Evolutionary conservation across 75 land plant genomes (phyloP).

Genomic region (Selaginella tamariscina): DNA sequence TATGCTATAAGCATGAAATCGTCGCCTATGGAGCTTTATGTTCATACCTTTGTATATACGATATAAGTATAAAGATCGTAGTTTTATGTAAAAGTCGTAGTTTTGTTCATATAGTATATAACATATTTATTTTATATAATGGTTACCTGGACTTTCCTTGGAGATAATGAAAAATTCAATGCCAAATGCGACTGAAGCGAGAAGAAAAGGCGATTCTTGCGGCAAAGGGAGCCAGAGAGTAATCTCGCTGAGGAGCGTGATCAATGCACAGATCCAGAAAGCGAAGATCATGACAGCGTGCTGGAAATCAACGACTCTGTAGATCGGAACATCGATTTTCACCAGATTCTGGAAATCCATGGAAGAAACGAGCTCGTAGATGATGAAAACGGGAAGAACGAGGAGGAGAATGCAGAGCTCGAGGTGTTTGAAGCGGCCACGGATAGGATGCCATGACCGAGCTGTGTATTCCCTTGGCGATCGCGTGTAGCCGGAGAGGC

Average conservation of each 20-base stretch:
- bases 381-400: slow-evolving; percentile 21
- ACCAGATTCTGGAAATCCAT: slow-evolving; percentile 31
- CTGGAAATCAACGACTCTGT: slow-evolving; percentile 34
- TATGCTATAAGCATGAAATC: too few relatives aligned
- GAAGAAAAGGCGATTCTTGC: slow-evolving; percentile 17
- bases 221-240: slow-evolving; percentile 12
- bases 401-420: slow-evolving; percentile 14
- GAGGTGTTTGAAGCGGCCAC: not conserved
- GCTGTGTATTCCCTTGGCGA: not conserved
- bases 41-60: not conserved
- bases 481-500: not conserved
- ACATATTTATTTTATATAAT: too few relatives aligned
- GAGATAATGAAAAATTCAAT: slow-evolving; percentile 26
- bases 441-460: not conserved
- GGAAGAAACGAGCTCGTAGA: slow-evolving; percentile 22
- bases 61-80: slow-evolving; percentile 9
- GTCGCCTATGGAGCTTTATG: too few relatives aligned
- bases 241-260: slow-evolving; percentile 12
- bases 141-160: slow-evolving; percentile 29
- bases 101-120: too few relatives aligned
- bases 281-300: slow-evolving; percentile 35
- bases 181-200: slow-evolving; percentile 29
- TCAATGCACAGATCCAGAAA: slow-evolving; percentile 17
- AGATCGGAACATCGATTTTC: slow-evolving; percentile 32
- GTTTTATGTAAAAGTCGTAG: too few relatives aligned